These are phyloP conservation scores for Lachancea sp. DNA, from an alignment of 805 yeast genomes.

Conservation along the genomic window DNA sequence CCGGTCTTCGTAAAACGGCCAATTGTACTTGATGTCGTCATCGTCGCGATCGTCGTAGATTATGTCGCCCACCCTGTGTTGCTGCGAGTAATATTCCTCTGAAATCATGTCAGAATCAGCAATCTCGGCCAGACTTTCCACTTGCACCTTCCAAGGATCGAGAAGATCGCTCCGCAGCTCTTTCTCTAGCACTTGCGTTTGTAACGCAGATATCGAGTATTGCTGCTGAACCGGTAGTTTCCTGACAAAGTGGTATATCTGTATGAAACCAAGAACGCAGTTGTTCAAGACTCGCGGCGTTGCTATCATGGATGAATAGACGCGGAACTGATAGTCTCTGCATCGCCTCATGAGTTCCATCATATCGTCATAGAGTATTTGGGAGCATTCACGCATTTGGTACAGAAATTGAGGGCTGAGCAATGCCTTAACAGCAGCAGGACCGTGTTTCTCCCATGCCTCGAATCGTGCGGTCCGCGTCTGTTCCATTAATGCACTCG, in stretches of 20 bases:
- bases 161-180: conserved; percentile 21
- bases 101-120: neutral
- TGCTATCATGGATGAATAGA: neutral
- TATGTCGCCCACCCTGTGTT: too few species aligned
- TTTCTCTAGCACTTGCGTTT: conserved; percentile 14
- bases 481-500: neutral
- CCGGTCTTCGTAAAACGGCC: too few species aligned
- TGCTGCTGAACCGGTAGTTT: conserved; percentile 18
- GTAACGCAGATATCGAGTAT: conserved; percentile 16
- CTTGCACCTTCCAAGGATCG: conserved; percentile 21
- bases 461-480: neutral
- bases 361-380: neutral
- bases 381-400: neutral
- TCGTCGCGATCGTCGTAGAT: too few species aligned
- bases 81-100: too few species aligned
- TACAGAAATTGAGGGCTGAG: neutral
- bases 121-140: conserved; percentile 12
- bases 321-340: neutral
- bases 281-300: conserved; percentile 16
- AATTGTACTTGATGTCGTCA: too few species aligned
- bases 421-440: neutral
- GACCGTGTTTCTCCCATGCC: neutral
- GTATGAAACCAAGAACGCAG: conserved; percentile 22
- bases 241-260: conserved; percentile 19
- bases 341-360: neutral